A percentile compares a stretch with the other conserved stretches of the same genome.
Evolutionary conservation across 306 rosid genomes (phyloP).

Genomic region (Lithocarpus polystachyus): DNA sequence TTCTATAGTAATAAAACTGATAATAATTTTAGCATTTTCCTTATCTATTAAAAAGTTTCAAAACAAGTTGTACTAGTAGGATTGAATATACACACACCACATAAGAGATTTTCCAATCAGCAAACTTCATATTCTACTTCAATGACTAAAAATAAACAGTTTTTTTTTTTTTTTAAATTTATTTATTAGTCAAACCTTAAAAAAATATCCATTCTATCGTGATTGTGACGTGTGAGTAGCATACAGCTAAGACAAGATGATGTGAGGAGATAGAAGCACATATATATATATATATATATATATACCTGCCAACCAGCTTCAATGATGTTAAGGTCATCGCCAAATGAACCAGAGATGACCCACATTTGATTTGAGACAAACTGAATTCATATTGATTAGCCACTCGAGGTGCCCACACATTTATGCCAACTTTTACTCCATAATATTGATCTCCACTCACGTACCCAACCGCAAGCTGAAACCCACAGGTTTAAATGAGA

Average conservation of each 20-base stretch:
- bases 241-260: neutral
- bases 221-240: no score
- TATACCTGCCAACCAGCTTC: conserved; percentile 99
- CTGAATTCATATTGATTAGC: conserved; percentile 90
- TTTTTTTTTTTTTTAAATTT: neutral
- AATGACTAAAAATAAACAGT: neutral
- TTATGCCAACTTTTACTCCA: conserved; percentile 93
- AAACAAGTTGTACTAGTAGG: no score
- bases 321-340: conserved; percentile 90
- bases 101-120: neutral
- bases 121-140: neutral
- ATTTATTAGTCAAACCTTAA: neutral
- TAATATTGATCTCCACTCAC: conserved; percentile 82
- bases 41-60: no score
- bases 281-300: neutral
- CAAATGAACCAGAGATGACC: conserved; percentile 97
- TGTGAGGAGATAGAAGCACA: neutral
- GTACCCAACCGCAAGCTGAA: conserved; percentile 98
- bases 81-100: neutral
- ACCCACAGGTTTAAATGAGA: neutral
- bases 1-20: neutral
- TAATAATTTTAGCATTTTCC: neutral
- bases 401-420: conserved; percentile 93
- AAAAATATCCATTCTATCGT: neutral
- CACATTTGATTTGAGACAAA: conserved; percentile 96